phyloP scores from a whole-genome alignment of 2,329 filamentous ascomycete genomes.

The Zarea fungicola region DNA sequence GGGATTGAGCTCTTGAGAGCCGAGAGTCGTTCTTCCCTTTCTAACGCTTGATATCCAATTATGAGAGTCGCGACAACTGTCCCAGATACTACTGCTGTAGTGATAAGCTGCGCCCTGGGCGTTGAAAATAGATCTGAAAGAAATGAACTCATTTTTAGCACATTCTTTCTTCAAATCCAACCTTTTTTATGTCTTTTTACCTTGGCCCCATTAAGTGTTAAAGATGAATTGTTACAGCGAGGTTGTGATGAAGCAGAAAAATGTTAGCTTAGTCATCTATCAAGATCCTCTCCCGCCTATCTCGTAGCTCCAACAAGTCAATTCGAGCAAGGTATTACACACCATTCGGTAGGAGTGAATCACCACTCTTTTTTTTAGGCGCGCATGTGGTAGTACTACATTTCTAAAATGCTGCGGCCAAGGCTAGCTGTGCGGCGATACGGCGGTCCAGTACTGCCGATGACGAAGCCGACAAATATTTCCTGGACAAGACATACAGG shows the following conservation, averaged over 20 bases:
- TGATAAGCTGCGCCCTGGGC: constrained; percentile 56
- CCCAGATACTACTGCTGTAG: constrained; percentile 64
- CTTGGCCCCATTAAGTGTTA: not conserved
- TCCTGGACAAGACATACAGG: not conserved
- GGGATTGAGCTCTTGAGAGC: constrained; percentile 59
- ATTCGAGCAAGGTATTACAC: not conserved
- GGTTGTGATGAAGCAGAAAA: constrained; percentile 5
- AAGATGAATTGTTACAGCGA: not conserved
- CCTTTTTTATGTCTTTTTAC: not conserved
- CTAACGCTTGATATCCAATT: constrained; percentile 57
- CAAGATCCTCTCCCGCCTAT: not conserved
- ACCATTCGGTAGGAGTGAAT: not conserved
- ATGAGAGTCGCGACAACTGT: constrained; percentile 55
- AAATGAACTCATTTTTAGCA: constrained; percentile 36
- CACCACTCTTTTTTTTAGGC: not conserved
- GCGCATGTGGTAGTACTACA: not conserved
- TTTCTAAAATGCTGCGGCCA: constrained; percentile 28
- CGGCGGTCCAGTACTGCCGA: constrained; percentile 17
- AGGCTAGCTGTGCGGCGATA: constrained; percentile 33
- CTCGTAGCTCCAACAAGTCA: not conserved
- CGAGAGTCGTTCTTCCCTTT: constrained; percentile 47
- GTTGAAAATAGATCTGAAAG: constrained; percentile 39
- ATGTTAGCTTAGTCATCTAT: constrained; percentile 14
- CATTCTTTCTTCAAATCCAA: constrained; percentile 11
- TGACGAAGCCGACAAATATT: constrained; percentile 13